A percentile compares a stretch with the other conserved stretches of the same genome.
These are phyloP conservation scores for Sporothrix pallida DNA, from an alignment of 2,329 filamentous ascomycete species.

Conservation along the genomic window DNA sequence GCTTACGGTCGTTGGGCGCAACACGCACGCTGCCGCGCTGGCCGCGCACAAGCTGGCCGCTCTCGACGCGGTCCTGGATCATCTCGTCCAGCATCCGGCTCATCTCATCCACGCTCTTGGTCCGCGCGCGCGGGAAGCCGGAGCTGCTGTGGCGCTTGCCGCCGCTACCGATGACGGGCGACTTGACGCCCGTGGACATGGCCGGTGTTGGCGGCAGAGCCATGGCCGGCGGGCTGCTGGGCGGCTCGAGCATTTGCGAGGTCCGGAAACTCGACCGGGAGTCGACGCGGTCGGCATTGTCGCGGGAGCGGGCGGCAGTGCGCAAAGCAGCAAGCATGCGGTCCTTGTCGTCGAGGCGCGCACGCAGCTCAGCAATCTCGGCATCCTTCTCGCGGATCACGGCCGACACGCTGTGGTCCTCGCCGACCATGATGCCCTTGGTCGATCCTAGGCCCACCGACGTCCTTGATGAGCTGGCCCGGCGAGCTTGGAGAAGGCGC, in stretches of 20 bases:
- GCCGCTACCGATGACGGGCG: slow-evolving; percentile 12
- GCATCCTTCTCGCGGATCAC: slow-evolving; percentile 85
- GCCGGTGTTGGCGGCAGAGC: slow-evolving; percentile 38
- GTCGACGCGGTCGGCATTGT: slow-evolving; percentile 69
- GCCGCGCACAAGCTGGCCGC: slow-evolving; percentile 71
- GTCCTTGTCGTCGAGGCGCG: slow-evolving; percentile 91
- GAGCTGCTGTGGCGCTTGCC: slow-evolving; percentile 32
- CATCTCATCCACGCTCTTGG: slow-evolving; percentile 85
- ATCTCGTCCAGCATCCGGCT: slow-evolving; percentile 93
- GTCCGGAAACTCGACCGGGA: slow-evolving; percentile 44
- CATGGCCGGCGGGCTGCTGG: slow-evolving; percentile 41
- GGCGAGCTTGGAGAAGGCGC: slow-evolving; percentile 83
- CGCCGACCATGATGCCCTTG: slow-evolving; percentile 71
- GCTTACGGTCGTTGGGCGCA: slow-evolving; percentile 52
- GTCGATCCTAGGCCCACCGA: slow-evolving; percentile 70
- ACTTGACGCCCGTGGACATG: slow-evolving; percentile 23
- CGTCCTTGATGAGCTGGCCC: slow-evolving; percentile 86
- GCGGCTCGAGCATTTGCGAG: slow-evolving; percentile 45
- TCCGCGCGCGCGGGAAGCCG: slow-evolving; percentile 54
- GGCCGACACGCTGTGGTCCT: slow-evolving; percentile 75
- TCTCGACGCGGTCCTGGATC: slow-evolving; percentile 87
- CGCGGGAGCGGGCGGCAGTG: slow-evolving; percentile 82
- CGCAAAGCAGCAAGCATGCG: slow-evolving; percentile 88
- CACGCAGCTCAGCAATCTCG: slow-evolving; percentile 89
- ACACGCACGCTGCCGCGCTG: slow-evolving; percentile 70